These are phyloP conservation scores for Porogramme epimiltina DNA, from an alignment of 1,284 basidiomycete species.

Conservation along the genomic window DNA sequence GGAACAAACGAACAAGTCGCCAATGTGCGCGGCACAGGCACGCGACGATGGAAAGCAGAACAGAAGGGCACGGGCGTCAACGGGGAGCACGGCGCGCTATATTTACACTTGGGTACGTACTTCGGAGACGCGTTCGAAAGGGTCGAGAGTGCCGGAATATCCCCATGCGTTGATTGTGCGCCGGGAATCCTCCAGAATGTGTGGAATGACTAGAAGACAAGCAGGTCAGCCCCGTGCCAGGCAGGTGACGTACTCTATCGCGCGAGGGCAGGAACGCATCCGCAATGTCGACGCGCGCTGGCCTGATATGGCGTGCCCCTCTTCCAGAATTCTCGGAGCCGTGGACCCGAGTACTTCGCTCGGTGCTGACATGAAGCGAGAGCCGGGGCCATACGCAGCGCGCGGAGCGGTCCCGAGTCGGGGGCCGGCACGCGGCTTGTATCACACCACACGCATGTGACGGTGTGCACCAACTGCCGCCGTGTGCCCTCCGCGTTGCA, in stretches of 20 bases:
- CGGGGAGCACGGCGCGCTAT: constrained; percentile 3
- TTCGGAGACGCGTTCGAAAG: constrained; percentile 70
- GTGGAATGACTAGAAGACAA: constrained; percentile 52
- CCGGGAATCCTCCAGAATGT: constrained; percentile 63
- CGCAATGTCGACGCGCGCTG: no score
- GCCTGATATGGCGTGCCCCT: no score
- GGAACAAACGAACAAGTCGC: background rate
- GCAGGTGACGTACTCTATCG: background rate
- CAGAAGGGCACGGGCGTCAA: background rate
- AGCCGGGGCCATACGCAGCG: no score
- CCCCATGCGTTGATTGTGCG: constrained; percentile 64
- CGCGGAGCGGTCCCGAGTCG: no score
- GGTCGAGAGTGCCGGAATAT: constrained; percentile 59
- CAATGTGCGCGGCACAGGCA: background rate
- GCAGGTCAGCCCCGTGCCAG: constrained; percentile 3
- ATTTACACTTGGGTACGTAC: constrained; percentile 38
- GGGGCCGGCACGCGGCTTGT: constrained; percentile 2
- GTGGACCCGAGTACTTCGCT: no score
- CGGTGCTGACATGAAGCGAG: no score
- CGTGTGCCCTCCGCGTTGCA: no score
- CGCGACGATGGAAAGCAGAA: no score
- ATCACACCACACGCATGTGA: constrained; percentile 15
- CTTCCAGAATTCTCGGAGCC: no score
- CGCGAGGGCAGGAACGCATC: no score
- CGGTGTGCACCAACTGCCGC: constrained; percentile 3